These are phyloP conservation scores for Diaporthe vexans DNA, from an alignment of 2,329 filamentous ascomycete species.

Conservation along the genomic window DNA sequence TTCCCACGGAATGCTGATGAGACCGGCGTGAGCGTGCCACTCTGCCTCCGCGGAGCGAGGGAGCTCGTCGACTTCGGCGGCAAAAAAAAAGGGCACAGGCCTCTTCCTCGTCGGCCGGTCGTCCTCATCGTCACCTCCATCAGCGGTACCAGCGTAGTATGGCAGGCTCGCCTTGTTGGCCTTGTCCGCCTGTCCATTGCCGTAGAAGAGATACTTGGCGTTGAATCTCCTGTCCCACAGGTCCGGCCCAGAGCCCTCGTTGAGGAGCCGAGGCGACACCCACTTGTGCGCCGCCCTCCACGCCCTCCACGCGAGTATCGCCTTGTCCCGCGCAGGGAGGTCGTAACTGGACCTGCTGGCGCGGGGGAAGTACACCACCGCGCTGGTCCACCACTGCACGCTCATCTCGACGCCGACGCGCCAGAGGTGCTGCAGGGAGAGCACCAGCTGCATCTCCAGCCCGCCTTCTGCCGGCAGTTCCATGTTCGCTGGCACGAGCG, in stretches of 20 bases:
- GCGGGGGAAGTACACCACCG: slow-evolving; percentile 79
- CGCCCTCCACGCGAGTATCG: slow-evolving; percentile 58
- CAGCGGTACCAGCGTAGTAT: slow-evolving; percentile 61
- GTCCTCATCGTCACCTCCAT: slow-evolving; percentile 47
- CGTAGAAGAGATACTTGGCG: slow-evolving; percentile 60
- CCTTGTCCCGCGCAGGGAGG: slow-evolving; percentile 49
- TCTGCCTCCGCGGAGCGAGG: slow-evolving; percentile 83
- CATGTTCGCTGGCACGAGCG: slow-evolving; percentile 87
- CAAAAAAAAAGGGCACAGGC: slow-evolving; percentile 76
- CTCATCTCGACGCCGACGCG: slow-evolving; percentile 81
- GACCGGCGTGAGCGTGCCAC: slow-evolving; percentile 81
- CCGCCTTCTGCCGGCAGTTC: slow-evolving; percentile 58
- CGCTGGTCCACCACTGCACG: slow-evolving; percentile 81
- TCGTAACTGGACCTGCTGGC: slow-evolving; percentile 41
- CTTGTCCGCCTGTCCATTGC: slow-evolving; percentile 44
- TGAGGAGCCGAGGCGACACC: slow-evolving; percentile 41
- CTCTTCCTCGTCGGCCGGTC: slow-evolving; percentile 45
- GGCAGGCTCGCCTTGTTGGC: slow-evolving; percentile 57
- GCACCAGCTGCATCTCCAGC: slow-evolving; percentile 71
- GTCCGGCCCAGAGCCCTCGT: slow-evolving; percentile 65
- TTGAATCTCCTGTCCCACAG: slow-evolving; percentile 78
- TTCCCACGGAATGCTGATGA: slow-evolving; percentile 54
- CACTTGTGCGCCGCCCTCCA: slow-evolving; percentile 64
- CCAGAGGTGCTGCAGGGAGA: slow-evolving; percentile 92
- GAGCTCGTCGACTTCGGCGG: slow-evolving; percentile 81